These are phyloP conservation scores for Mycena venus DNA, from an alignment of 768 basidiomycete species.

Conservation along the genomic window DNA sequence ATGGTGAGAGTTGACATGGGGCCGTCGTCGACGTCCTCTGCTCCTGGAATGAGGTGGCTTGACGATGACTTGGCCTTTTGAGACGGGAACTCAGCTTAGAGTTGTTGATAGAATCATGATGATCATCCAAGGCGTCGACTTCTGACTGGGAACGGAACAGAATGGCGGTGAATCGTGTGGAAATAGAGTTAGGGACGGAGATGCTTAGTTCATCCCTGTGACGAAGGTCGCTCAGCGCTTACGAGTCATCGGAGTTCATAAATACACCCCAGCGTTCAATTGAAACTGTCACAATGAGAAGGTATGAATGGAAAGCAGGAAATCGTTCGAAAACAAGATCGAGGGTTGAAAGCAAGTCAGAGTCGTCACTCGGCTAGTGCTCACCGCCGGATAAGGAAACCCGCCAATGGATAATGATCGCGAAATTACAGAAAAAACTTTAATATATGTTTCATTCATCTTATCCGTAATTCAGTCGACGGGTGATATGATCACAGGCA, in stretches of 20 bases:
- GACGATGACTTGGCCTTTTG: constrained; percentile 3
- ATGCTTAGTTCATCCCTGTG: constrained; percentile 15
- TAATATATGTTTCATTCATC: neutral
- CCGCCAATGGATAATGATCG: neutral
- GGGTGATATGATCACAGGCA: neutral
- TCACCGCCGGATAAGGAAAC: neutral
- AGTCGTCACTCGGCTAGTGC: neutral
- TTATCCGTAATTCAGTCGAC: constrained; percentile 4
- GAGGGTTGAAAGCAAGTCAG: neutral
- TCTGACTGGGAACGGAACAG: constrained; percentile 18
- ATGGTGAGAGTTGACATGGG: constrained; percentile 8
- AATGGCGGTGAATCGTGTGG: constrained; percentile 19
- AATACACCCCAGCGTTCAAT: neutral
- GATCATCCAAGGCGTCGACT: constrained; percentile 15
- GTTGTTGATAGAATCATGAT: constrained; percentile 28
- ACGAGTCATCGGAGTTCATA: constrained; percentile 10
- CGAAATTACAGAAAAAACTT: neutral
- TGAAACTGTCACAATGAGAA: neutral
- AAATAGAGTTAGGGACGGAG: constrained; percentile 22
- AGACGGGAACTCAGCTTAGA: constrained; percentile 9
- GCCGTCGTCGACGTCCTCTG: neutral
- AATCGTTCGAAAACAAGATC: neutral
- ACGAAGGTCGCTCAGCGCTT: constrained; percentile 15
- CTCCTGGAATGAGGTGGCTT: neutral
- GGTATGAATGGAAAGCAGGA: neutral